Percentiles rank a stretch among this genome's conserved stretches.
Evolutionary conservation across 2,329 filamentous ascomycete species (phyloP).

Genomic region (Colletotrichum camelliae): DNA sequence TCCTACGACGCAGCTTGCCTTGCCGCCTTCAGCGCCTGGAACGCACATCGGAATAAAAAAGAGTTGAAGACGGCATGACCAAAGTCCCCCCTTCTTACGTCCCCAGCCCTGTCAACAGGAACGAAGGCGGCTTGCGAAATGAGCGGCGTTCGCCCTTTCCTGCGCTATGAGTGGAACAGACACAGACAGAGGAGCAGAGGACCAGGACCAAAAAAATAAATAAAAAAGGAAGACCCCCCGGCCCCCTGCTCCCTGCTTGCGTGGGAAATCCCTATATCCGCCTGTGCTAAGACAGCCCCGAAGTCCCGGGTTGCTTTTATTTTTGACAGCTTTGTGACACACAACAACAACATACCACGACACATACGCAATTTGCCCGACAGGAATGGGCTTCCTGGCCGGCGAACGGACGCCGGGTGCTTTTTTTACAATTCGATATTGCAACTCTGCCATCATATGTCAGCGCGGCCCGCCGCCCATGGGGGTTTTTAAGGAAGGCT

Average conservation of each 20-base stretch:
- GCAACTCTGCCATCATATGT: background rate
- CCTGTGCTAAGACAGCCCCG: background rate
- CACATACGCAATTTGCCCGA: background rate
- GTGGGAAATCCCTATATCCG: background rate
- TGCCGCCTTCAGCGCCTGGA: background rate
- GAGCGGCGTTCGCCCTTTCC: background rate
- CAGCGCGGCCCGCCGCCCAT: background rate
- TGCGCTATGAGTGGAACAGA: background rate
- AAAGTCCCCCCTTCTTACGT: background rate
- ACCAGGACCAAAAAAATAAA: background rate
- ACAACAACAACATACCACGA: background rate
- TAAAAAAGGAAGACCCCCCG: background rate
- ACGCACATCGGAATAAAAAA: background rate
- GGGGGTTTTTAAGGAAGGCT: background rate
- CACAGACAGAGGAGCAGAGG: background rate
- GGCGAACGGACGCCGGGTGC: background rate
- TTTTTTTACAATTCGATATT: background rate
- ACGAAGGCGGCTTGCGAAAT: constrained; percentile 5
- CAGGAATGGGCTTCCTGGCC: background rate
- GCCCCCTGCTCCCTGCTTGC: background rate
- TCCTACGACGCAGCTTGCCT: background rate
- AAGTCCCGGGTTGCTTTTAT: constrained; percentile 6
- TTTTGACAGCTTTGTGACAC: constrained; percentile 2
- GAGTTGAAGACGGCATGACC: background rate
- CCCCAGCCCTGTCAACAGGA: constrained; percentile 10